These are phyloP conservation scores for Ajuga chamaepitys DNA, from an alignment of 257 asterid species.

Conservation along the genomic window DNA sequence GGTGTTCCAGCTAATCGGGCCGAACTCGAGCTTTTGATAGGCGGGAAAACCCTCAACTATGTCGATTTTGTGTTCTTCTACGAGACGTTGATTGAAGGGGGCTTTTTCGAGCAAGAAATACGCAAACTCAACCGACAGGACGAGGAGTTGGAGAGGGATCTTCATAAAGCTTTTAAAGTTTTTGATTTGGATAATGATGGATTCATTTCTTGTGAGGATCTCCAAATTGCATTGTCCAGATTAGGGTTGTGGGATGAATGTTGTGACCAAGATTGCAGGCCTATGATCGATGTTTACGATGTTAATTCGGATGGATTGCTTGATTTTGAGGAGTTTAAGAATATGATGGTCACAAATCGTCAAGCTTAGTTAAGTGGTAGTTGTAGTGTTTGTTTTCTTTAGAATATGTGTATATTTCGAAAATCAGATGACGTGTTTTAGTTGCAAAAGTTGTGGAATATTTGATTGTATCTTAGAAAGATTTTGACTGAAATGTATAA, in stretches of 20 bases:
- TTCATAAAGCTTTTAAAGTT: conserved; percentile 33
- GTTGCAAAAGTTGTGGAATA: too few species aligned
- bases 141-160: conserved; percentile 30
- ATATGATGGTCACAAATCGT: conserved; percentile 57
- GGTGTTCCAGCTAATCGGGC: conserved; percentile 20
- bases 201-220: conserved; percentile 45
- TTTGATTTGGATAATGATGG: conserved; percentile 53
- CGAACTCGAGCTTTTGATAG: conserved; percentile 46
- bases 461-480: too few species aligned
- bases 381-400: too few species aligned
- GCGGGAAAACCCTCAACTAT: conserved; percentile 26
- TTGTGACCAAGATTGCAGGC: conserved; percentile 29
- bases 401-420: too few species aligned
- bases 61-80: conserved; percentile 44
- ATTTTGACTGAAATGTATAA: too few species aligned
- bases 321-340: conserved; percentile 61
- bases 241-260: conserved; percentile 42
- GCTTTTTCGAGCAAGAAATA: neutral
- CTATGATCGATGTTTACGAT: conserved; percentile 40
- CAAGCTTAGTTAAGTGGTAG: too few species aligned
- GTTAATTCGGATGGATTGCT: conserved; percentile 49
- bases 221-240: conserved; percentile 30
- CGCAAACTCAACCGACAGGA: neutral
- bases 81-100: conserved; percentile 18
- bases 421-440: too few species aligned